Base-by-base conservation (phyloP, 495 filamentous ascomycete genomes). In the Aspergillus haitiensis region DNA sequence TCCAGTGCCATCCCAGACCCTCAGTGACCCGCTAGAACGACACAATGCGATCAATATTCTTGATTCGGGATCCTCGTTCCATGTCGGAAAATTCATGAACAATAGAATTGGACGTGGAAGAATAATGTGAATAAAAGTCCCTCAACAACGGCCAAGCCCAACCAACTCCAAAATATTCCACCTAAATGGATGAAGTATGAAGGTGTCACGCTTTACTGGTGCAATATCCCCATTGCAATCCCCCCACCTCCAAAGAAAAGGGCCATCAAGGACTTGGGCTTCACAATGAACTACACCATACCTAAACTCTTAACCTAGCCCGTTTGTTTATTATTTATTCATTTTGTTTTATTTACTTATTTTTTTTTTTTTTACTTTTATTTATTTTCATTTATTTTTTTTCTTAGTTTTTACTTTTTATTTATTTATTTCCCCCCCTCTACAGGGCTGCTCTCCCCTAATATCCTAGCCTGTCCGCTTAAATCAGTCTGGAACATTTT, bases 51-150 rank as follows among this genome's bases (percentile, higher is more conserved):
- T 21, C 56, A 58, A 46, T 50, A 54, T 36, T 54, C 57, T 42
- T 50, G 39, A 50, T 45, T 62, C 57, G 57, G 55, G 21, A 36
- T 55, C 56, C 52, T 53, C 48, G 58, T 50, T 58, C 63, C 60
- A 68, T 60, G 63, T 61, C 60, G 57, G 52, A 66, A 63, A 60
- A 52, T 64, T 67, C 62, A 59, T 52, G 46, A 55, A 52, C 56
- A 59, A 55, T 60, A 27, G 37, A n/a, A 39, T 21, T 31, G 16
- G 15, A 40, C 48, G 15, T 49, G 12, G 21, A 33, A 33, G 4
- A 51, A 11, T 51, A 32, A 39, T 39, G 34, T 49, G 47, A 31
- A 16, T 34, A 18, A 59, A 42, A 21, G 27, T 39, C 56, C 34
- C 21, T 59, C 32, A 42, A 49, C 32, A 54, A 49, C 42, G 32